Evolutionary conservation across 2,329 filamentous ascomycete species (phyloP).

Genomic region (Xylogone sp.): DNA sequence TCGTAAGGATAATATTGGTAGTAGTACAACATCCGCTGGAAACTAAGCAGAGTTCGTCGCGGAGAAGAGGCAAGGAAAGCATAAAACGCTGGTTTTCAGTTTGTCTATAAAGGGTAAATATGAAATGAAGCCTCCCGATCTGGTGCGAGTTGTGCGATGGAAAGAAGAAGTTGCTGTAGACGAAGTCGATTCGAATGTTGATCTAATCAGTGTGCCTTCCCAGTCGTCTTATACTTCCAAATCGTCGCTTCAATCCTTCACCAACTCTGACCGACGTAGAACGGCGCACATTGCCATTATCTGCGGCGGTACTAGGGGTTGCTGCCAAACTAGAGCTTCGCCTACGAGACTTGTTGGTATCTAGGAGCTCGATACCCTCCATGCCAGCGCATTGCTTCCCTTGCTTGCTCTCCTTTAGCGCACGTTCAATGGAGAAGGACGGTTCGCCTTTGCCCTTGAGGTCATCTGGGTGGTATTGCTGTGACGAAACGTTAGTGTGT

Average conservation of each 20-base stretch:
- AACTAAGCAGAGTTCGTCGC: too few species aligned
- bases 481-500: too few species aligned
- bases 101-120: too few species aligned
- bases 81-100: too few species aligned
- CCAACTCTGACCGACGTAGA: constrained; percentile 39
- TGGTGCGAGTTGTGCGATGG: too few species aligned
- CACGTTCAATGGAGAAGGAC: constrained; percentile 65
- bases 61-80: too few species aligned
- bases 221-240: constrained; percentile 49
- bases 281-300: constrained; percentile 10
- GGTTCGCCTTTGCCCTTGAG: constrained; percentile 82
- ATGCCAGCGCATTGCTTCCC: constrained; percentile 24
- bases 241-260: constrained; percentile 49
- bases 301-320: constrained; percentile 3
- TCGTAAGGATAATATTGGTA: too few species aligned
- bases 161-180: too few species aligned
- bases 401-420: constrained; percentile 56
- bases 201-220: constrained; percentile 27
- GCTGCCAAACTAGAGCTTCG: constrained; percentile 40
- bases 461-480: constrained; percentile 71
- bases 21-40: too few species aligned
- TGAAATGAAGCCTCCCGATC: too few species aligned
- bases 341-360: constrained; percentile 33
- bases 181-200: too few species aligned
- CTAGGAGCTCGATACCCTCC: constrained; percentile 46